These are phyloP conservation scores for Camptophora hylomeconis DNA, from an alignment of 2,329 filamentous ascomycete genomes.

Conservation along the genomic window DNA sequence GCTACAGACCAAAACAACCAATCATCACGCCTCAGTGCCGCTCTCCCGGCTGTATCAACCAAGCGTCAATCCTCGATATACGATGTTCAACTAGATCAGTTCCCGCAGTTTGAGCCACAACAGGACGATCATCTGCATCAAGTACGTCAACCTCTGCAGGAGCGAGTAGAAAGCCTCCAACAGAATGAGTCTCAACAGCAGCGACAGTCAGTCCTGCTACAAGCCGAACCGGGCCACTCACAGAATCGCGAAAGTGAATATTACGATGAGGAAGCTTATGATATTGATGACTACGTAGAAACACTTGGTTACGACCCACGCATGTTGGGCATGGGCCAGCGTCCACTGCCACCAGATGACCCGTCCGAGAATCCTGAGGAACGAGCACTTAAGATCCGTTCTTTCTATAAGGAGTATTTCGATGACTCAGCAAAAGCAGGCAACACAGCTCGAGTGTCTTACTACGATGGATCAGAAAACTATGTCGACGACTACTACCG, in stretches of 20 bases:
- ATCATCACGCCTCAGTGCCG: too few relatives aligned
- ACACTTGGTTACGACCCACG: constrained; percentile 27
- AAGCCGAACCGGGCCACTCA: too few relatives aligned
- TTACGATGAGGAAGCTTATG: constrained; percentile 9
- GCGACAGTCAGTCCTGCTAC: too few relatives aligned
- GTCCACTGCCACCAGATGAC: constrained; percentile 78
- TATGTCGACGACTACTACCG: constrained; percentile 48
- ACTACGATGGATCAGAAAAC: constrained; percentile 52
- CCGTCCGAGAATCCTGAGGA: constrained; percentile 84
- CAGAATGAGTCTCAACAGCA: too few relatives aligned
- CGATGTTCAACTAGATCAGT: too few relatives aligned
- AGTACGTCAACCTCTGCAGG: too few relatives aligned
- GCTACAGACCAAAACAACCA: too few relatives aligned
- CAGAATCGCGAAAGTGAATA: constrained; percentile 5
- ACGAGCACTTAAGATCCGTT: constrained; percentile 88
- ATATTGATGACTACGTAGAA: constrained; percentile 12
- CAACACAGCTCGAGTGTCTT: constrained; percentile 54
- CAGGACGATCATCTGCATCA: too few relatives aligned
- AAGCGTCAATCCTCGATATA: too few relatives aligned
- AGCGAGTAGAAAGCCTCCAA: too few relatives aligned
- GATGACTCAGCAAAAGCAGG: constrained; percentile 51
- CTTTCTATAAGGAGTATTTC: constrained; percentile 99
- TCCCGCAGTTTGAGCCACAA: too few relatives aligned
- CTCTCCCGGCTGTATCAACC: too few relatives aligned
- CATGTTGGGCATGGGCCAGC: constrained; percentile 49